These are phyloP conservation scores for Talaromyces albobiverticillius DNA, from an alignment of 2,329 filamentous ascomycete genomes.

Conservation along the genomic window DNA sequence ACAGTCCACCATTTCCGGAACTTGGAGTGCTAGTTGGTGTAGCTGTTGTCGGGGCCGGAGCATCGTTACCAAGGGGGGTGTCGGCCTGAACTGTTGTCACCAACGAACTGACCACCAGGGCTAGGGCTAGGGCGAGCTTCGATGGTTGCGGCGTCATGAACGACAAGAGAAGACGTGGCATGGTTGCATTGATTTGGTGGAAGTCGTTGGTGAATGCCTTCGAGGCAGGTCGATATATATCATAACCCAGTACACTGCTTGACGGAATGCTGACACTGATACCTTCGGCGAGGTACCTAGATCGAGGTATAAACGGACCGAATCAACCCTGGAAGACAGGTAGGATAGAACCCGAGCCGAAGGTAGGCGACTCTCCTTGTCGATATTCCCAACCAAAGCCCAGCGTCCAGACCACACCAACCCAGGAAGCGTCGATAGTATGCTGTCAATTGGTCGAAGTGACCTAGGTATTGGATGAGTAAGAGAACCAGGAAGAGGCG, in stretches of 20 bases:
- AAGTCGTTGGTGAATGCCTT: not conserved
- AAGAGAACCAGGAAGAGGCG: not conserved
- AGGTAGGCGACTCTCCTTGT: slow-evolving; percentile 7
- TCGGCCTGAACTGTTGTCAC: slow-evolving; percentile 6
- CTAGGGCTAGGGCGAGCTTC: not conserved
- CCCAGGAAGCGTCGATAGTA: not conserved
- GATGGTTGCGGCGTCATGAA: not conserved
- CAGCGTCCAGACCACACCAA: not conserved
- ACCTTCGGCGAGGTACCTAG: not conserved
- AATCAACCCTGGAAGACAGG: not conserved
- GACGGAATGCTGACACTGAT: not conserved
- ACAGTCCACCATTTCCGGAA: slow-evolving; percentile 13
- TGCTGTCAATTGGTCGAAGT: not conserved
- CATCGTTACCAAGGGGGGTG: slow-evolving; percentile 9
- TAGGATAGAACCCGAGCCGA: not conserved
- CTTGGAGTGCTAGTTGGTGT: not conserved
- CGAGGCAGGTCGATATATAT: not conserved
- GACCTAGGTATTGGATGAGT: not conserved
- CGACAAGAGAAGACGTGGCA: slow-evolving; percentile 2
- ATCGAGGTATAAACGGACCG: not conserved
- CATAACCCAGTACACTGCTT: not conserved
- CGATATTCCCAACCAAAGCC: slow-evolving; percentile 7
- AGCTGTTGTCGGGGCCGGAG: slow-evolving; percentile 7
- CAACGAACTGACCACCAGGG: slow-evolving; percentile 10
- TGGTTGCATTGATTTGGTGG: not conserved